Base-by-base conservation (phyloP, 495 filamentous ascomycete genomes). In the Aspergillus olivimuriae region DNA sequence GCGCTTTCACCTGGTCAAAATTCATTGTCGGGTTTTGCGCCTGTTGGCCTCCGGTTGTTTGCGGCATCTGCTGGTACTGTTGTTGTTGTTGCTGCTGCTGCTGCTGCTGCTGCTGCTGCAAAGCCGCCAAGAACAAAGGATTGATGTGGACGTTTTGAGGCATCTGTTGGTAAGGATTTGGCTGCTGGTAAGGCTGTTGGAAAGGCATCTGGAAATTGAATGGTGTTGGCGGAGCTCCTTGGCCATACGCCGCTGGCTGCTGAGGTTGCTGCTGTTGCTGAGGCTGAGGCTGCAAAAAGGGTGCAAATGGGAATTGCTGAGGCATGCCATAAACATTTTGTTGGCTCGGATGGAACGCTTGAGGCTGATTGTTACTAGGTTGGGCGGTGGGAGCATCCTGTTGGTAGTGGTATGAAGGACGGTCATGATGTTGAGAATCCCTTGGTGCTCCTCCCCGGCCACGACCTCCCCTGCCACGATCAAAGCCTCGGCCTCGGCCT, bases 81-180 rank as follows among this genome's bases (percentile, higher is more conserved):
- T 63, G 59, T 18, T 41, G 44, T 33, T 63, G 64, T 15, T 57
- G 59, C 14, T 62, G 56, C 18, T 60, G 61, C 12, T 60, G 58
- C 26, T 53, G 57, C 38, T 58, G 58, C 39, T 62, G 58, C 40
- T 64, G 58, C 40, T 66, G 70, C 38, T 67, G 68, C 42, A 72
- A 41, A 19, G 60, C 58, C 47, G 67, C 68, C 47, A 86, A 70
- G 63, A 87, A 82, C 1, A 77, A 70, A 4, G 83, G 83, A 41
- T 83, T 86, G 48, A 87, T 72, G 40, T 81, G 80, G 1, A 76
- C 69, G 23, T 76, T 79, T n/a, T 64, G 54, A 1, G 69, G 66
- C 5, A 63, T 43, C 21, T 60, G 45, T 30, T 60, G 63, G 47
- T 69, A 70, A 8, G 58, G 54, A 41, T 63, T 61, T 7, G 48